These are phyloP conservation scores for Backusella morwellensis DNA, from an alignment of 192 early-diverging fungal genomes.

Conservation along the genomic window DNA sequence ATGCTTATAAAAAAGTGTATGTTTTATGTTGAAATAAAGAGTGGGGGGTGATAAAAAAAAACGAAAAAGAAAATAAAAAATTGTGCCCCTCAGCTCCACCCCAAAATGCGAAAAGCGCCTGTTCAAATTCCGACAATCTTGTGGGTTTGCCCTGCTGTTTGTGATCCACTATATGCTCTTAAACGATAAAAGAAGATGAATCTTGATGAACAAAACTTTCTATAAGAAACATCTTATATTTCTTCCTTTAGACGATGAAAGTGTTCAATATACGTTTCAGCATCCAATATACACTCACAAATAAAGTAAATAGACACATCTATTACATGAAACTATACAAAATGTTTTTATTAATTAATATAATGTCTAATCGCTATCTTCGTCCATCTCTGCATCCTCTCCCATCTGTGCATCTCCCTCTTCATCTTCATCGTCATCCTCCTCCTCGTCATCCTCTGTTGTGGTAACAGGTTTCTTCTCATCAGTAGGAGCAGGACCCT, in stretches of 20 bases:
- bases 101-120: neutral
- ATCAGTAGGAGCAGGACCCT: conserved; percentile 12
- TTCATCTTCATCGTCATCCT: conserved; percentile 39
- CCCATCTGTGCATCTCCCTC: conserved; percentile 30
- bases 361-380: conserved; percentile 21
- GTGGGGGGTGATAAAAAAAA: neutral
- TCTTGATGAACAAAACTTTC: no score
- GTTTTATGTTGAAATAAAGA: neutral
- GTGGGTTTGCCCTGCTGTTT: no score
- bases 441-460: conserved; percentile 44
- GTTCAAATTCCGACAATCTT: neutral
- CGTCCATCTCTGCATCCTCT: conserved; percentile 41
- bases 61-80: neutral
- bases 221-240: no score
- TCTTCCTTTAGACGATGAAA: neutral
- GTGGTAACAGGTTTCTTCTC: conserved; percentile 53
- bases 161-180: no score
- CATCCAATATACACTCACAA: neutral
- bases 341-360: neutral
- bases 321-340: neutral
- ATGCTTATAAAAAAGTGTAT: neutral
- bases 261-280: neutral
- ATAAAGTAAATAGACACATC: neutral
- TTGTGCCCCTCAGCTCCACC: neutral
- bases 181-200: no score